Conservation (phyloP, 225 moss, liverwort and hornwort genomes). For the Climacium dendroides region DNA sequence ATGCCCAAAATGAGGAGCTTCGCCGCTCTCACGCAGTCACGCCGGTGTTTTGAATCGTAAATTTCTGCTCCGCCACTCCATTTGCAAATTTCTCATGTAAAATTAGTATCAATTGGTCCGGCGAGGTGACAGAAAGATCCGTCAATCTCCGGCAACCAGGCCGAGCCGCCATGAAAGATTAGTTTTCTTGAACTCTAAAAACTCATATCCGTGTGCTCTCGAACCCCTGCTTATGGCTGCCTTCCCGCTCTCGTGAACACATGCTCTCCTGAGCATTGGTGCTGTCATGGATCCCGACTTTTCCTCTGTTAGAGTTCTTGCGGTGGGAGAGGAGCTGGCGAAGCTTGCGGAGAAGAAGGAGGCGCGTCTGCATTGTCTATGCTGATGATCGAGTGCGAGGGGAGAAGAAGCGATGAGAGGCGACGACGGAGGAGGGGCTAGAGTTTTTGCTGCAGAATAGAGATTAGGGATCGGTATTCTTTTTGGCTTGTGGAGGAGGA, state of each 20-base stretch:
- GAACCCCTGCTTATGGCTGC: neutral
- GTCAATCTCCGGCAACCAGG: neutral
- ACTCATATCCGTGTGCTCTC: neutral
- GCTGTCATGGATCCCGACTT: neutral
- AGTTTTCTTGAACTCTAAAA: neutral
- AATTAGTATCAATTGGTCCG: neutral
- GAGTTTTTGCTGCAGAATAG: neutral
- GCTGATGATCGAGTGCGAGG: neutral
- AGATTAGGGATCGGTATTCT: neutral
- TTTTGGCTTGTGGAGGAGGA: neutral
- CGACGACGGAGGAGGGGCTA: neutral
- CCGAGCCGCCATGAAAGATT: neutral
- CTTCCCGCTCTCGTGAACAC: neutral
- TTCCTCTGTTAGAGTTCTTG: neutral
- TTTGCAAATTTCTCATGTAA: neutral
- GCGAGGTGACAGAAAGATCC: neutral
- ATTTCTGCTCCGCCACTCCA: neutral
- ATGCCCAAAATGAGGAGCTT: neutral
- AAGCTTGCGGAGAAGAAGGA: neutral
- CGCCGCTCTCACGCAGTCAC: neutral
- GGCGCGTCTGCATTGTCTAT: neutral
- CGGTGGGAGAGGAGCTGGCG: neutral
- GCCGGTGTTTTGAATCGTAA: neutral
- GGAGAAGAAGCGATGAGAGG: neutral
- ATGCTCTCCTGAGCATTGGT: neutral